Base-by-base conservation (phyloP, 192 early-diverging fungal species). In the Geranomyces variabilis region DNA sequence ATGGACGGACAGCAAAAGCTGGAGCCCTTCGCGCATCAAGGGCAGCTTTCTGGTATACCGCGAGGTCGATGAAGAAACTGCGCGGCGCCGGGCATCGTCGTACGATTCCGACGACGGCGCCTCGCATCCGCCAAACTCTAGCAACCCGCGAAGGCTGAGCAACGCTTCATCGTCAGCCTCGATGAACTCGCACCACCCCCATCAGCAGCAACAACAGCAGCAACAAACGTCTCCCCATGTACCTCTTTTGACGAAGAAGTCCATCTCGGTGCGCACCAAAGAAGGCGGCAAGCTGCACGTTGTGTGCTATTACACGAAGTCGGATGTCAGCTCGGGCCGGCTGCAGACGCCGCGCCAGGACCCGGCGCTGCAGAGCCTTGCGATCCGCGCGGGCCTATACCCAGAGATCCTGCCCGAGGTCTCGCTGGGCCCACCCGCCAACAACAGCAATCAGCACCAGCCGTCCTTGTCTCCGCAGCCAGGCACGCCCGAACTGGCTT, bases 1-100 rank as follows among this genome's bases (percentile, higher is more conserved):
- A 31, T 96, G 94, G 94, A 94, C 94, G 0, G 94, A 96, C 75
- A 92, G 93, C 15, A 86, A 90, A 70, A 89, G 84, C 48, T 96
- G 94, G 94, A 90, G 87, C 41, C 90, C 94, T 1, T 92, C 90
- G 36, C 84, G 94, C 24, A 92, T 96, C 53, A 87, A 89, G 45
- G 94, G 94, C 22, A 90, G 88, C 58, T 96, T 96, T 70, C 79
- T 96, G 58, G 92, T 93, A 0, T 96, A 96, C 75, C 88, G 92
- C 74, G 94, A 94, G 75, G 81, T 91, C 64, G 86, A 93, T 64
- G 58, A 74, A 43, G 58, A 30, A 1, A 70, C 68, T 0, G 68
- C 68, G 17, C 68, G 68, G 8, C 68, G 68, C 21, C 68, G 68
- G 8, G 51, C 58, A 14, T 70, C 68, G 17, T 60, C 68, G 0